phyloP scores from a whole-genome alignment of 2,329 filamentous ascomycete species.

The Colletotrichum noveboracense region DNA sequence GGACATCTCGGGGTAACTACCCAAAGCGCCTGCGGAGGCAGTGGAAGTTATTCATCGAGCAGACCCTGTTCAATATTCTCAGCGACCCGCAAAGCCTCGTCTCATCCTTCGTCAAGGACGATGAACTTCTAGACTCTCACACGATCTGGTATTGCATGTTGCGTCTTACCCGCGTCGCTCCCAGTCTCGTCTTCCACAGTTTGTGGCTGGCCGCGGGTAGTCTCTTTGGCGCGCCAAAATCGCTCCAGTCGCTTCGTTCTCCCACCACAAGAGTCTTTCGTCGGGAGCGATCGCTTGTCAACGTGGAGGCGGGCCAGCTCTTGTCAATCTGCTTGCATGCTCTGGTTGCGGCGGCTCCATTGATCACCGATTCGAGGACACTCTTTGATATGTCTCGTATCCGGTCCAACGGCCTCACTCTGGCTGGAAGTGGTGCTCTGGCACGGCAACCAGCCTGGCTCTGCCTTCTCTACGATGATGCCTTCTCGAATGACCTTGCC shows the following conservation, averaged over 20 bases:
- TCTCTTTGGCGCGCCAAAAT: slow-evolving; percentile 61
- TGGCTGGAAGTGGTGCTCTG: slow-evolving; percentile 50
- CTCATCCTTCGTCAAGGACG: slow-evolving; percentile 60
- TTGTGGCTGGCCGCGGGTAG: slow-evolving; percentile 66
- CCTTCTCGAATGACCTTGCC: slow-evolving; percentile 65
- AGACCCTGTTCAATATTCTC: slow-evolving; percentile 68
- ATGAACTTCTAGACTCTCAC: slow-evolving; percentile 62
- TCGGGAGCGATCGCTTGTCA: slow-evolving; percentile 43
- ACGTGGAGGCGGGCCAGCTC: slow-evolving; percentile 56
- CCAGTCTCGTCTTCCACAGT: slow-evolving; percentile 66
- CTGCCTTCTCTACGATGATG: slow-evolving; percentile 67
- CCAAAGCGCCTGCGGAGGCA: slow-evolving; percentile 41
- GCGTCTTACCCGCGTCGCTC: slow-evolving; percentile 60
- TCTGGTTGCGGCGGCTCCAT: slow-evolving; percentile 62
- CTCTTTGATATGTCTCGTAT: slow-evolving; percentile 67
- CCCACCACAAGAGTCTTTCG: slow-evolving; percentile 41
- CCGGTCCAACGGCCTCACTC: slow-evolving; percentile 57
- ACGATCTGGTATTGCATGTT: slow-evolving; percentile 69
- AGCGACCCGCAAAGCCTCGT: slow-evolving; percentile 61
- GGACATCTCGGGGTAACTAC: slow-evolving; percentile 27
- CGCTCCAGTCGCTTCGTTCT: slow-evolving; percentile 44
- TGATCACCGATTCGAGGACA: slow-evolving; percentile 50
- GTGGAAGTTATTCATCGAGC: slow-evolving; percentile 68
- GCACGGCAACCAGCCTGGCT: slow-evolving; percentile 52
- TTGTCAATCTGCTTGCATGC: slow-evolving; percentile 69